These are phyloP conservation scores for Boletus rubescentipes DNA, from an alignment of 768 basidiomycete species.

Conservation along the genomic window DNA sequence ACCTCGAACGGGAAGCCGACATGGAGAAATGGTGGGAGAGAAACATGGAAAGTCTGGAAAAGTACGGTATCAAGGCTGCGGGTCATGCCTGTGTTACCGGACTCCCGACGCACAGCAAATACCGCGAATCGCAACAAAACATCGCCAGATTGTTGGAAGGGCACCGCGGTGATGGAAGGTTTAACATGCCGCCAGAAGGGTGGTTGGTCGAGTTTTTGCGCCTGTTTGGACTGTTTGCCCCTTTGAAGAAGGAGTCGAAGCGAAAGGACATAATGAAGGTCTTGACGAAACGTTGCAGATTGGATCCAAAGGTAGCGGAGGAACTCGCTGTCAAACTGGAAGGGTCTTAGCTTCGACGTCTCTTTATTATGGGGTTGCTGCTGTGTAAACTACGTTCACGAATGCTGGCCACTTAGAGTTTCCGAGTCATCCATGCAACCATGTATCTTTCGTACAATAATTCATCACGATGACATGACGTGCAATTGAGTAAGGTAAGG, in stretches of 20 bases:
- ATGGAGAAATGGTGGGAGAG: conserved; percentile 39
- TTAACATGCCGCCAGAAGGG: conserved; percentile 26
- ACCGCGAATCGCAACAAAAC: conserved; percentile 21
- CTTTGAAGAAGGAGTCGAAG: conserved; percentile 22
- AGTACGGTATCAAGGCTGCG: conserved; percentile 26
- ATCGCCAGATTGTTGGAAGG: conserved; percentile 16
- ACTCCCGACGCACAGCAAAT: conserved; percentile 28
- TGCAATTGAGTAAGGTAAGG: neutral
- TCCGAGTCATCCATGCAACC: conserved; percentile 4
- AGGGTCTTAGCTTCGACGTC: neutral
- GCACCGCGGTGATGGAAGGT: conserved; percentile 15
- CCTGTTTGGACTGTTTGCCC: conserved; percentile 23
- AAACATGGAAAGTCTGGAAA: conserved; percentile 24
- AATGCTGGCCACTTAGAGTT: neutral
- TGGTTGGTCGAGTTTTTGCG: conserved; percentile 28
- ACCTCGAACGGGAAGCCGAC: conserved; percentile 36
- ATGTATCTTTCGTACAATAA: conserved; percentile 3
- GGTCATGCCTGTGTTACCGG: conserved; percentile 39
- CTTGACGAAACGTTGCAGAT: conserved; percentile 30
- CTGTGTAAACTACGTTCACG: neutral
- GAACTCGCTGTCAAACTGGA: conserved; percentile 22
- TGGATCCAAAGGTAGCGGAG: conserved; percentile 19
- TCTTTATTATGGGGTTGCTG: neutral
- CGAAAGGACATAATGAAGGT: conserved; percentile 25
- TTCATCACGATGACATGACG: neutral